A percentile compares a stretch with the other conserved stretches of the same genome.
These are phyloP conservation scores for Aspergillus oerlinghausenensis DNA, from an alignment of 2,329 filamentous ascomycete species.

Conservation along the genomic window DNA sequence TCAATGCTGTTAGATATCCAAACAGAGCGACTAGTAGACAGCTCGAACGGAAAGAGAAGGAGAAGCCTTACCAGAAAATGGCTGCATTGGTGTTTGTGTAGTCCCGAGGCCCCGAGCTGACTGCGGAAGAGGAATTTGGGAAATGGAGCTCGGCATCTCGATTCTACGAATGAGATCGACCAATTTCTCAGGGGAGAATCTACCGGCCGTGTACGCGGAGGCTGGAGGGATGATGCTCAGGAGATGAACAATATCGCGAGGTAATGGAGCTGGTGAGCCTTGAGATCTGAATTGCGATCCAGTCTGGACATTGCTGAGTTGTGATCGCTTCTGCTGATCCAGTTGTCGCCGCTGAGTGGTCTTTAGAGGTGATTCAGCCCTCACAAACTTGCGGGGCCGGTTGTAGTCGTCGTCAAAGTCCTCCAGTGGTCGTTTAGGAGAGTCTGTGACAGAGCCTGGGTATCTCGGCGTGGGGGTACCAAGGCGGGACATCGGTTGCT, in stretches of 20 bases:
- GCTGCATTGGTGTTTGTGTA: constrained; percentile 21
- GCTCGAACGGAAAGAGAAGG: neutral
- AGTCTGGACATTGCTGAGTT: constrained; percentile 26
- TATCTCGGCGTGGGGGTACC: constrained; percentile 35
- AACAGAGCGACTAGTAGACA: neutral
- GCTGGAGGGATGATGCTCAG: constrained; percentile 71
- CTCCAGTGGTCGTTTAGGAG: constrained; percentile 59
- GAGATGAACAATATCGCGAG: constrained; percentile 59
- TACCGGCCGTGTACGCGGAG: constrained; percentile 65
- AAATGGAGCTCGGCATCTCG: constrained; percentile 55
- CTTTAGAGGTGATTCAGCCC: constrained; percentile 90
- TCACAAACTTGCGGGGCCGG: constrained; percentile 77
- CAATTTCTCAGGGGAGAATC: constrained; percentile 66
- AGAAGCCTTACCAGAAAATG: constrained; percentile 31
- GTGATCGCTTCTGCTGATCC: constrained; percentile 63
- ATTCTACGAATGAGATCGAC: constrained; percentile 68
- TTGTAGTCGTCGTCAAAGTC: constrained; percentile 67
- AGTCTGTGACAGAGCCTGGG: constrained; percentile 36
- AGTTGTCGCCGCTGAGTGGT: constrained; percentile 80
- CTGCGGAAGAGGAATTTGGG: constrained; percentile 36
- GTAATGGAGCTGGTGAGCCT: constrained; percentile 60
- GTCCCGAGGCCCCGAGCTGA: constrained; percentile 27
- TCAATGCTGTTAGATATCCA: constrained; percentile 2
- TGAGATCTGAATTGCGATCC: constrained; percentile 47
- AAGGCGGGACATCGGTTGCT: constrained; percentile 23